Base-by-base conservation (phyloP, 2,329 filamentous ascomycete genomes). In the Dryadomyces quercivorus region DNA sequence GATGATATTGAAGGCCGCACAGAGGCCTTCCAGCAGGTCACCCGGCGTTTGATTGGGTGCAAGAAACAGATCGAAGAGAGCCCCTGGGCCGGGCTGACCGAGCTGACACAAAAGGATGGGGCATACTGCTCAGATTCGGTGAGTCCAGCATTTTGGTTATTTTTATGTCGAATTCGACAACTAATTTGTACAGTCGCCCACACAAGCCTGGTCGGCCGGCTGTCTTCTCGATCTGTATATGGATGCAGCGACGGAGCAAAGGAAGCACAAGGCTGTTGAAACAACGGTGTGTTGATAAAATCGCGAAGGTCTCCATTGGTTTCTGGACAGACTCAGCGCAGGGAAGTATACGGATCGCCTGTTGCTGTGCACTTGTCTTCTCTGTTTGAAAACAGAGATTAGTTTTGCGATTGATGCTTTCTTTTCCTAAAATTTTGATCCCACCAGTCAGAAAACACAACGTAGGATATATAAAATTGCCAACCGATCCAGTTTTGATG, bases 171-270 rank as follows among this genome's bases (percentile, higher is more conserved):
- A 40, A 15, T 13, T 40, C 36, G 4, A 4, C 15, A 15, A 50
- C 52, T 46, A 50, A 53, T 20, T 6, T 15, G 26, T 34, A 48
- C 54, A 93, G 84, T 93, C 86, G 53, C 93, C 93, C 26, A 96
- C 93, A 0, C 93, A 98, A 69, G 86, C 93, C 53, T 98, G 93
- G 93, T 96, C 90, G 53, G 88, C 93, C 34, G 86, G 88, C 21
- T 97, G 93, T 67, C 75, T 98, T 64, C 88, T 98, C 64, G 93
- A 98, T 71, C 70, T 98, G 59, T 98, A 95, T 72, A 91, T 95
- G 75, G 93, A 98, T 67, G 92, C 89, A 18, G 76, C 78, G 26
- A 77, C 78, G 60, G 75, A 75, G 61, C 74, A 77, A 61, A 66
- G 61, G 13, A 62, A 50, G 55, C 52, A 59, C 46, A 55, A 47